Base-by-base conservation (phyloP, 345 rosid species). In the Hibiscus syriacus region DNA sequence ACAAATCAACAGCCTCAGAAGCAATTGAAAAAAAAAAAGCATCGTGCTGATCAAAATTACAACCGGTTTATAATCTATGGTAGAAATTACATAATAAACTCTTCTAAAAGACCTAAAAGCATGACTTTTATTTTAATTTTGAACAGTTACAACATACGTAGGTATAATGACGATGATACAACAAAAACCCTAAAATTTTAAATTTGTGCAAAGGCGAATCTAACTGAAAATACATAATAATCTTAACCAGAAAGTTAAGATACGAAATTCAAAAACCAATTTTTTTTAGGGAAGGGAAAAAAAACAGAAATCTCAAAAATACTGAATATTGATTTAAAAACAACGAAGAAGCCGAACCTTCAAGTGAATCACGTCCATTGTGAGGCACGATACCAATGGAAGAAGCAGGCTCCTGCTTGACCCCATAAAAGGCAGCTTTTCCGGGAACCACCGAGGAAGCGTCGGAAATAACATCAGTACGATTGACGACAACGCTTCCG, bases 351-450 rank as follows among this genome's bases (percentile, higher is more conserved):
- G 55, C 19, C 10, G n/a, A 52, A 82, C 86, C 86, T 73, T 76
- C 82, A 45, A 73, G 78, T 54, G 76, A 69, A 69, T 72, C 80
- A 57, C 58, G 74, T 16, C 81, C 82, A 75, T 76, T 78, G 55
- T 74, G 84, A 64, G 81, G 80, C 54, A 76, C 84, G 68, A 84
- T 78, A 53, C 81, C 83, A 62, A 63, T 76, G 22, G 94, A 77
- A 39, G 86, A 73, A 7, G 85, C 76, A 5, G 82, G 78, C 70
- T 88, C 94, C 70, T 72, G 76, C 80, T 84, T 84, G 25, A 76
- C 81, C 17, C 70, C 73, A 43, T 71, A 72, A 26, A 16, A 10
- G 39, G 25, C 22, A 20, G 36, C 22, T 25, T 26, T 43, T 2
- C 54, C 36, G 11, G 38, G 19, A 26, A 27, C 53, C 34, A 22